Conservation (phyloP, 2,329 filamentous ascomycete species). For the Truncatella angustata region DNA sequence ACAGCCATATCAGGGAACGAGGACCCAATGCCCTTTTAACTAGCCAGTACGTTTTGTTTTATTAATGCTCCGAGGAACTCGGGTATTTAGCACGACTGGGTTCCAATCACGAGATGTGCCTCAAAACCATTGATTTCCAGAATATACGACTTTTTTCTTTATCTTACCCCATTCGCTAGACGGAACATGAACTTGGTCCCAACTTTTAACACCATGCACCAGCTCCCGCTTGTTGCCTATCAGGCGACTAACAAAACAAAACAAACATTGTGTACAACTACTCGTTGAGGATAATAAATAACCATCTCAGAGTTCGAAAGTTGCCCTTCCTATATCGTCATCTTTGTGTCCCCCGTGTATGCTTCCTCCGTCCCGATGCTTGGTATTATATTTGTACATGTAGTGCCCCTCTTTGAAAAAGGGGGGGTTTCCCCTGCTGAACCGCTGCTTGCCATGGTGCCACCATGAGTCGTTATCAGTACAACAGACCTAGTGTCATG, state of each 20-base stretch:
- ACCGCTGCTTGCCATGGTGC: not conserved
- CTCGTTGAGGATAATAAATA: not conserved
- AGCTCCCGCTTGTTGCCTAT: not conserved
- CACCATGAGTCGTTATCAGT: not conserved
- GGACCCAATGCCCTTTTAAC: too few species aligned
- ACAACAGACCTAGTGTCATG: not conserved
- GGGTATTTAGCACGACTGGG: too few species aligned
- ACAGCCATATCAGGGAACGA: too few species aligned
- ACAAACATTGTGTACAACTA: not conserved
- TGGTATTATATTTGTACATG: not conserved
- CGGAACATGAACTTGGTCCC: not conserved
- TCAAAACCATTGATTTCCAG: too few species aligned
- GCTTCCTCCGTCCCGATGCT: not conserved
- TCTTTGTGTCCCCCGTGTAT: not conserved
- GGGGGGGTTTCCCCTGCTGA: not conserved
- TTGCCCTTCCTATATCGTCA: not conserved
- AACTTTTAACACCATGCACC: not conserved
- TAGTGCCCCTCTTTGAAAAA: not conserved
- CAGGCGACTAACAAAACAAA: not conserved
- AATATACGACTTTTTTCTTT: too few species aligned
- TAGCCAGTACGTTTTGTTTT: too few species aligned
- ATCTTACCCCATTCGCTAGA: not conserved
- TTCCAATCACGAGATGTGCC: too few species aligned
- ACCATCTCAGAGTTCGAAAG: not conserved
- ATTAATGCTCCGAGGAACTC: too few species aligned